These are phyloP conservation scores for Cryptococcus sp. DNA, from an alignment of 1,284 basidiomycete genomes.

Conservation along the genomic window DNA sequence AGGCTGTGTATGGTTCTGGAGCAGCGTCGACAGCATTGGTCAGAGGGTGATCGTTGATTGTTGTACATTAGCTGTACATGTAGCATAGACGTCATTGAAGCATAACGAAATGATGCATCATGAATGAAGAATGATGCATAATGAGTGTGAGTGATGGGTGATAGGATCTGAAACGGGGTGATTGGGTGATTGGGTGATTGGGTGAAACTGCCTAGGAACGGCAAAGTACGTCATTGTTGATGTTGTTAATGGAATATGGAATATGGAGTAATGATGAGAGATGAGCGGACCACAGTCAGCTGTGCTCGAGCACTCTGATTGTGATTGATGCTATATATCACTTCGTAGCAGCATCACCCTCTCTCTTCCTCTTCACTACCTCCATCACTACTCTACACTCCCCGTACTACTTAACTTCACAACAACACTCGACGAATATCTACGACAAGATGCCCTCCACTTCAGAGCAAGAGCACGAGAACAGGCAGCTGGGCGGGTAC, in stretches of 20 bases:
- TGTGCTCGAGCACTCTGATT: neutral
- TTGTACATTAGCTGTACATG: neutral
- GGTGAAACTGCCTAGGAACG: too few species aligned
- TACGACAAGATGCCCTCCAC: neutral
- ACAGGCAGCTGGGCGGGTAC: conserved; percentile 20
- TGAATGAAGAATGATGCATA: too few species aligned
- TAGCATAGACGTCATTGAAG: neutral
- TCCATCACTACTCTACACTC: neutral
- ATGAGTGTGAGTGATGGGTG: too few species aligned
- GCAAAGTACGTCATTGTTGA: conserved; percentile 2
- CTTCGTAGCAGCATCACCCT: neutral
- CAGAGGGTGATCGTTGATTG: neutral
- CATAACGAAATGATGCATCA: too few species aligned
- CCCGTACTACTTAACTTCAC: neutral
- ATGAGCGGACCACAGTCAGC: neutral
- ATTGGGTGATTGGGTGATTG: too few species aligned
- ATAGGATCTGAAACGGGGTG: too few species aligned
- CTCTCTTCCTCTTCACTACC: neutral
- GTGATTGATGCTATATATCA: neutral
- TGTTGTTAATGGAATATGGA: neutral
- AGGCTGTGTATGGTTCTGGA: neutral
- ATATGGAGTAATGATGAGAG: too few species aligned
- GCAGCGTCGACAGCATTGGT: neutral
- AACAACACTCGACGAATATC: neutral
- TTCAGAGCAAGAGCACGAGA: conserved; percentile 15